A percentile compares a stretch with the other conserved stretches of the same genome.
These are phyloP conservation scores for Gossypium trilobum DNA, from an alignment of 441 rosid genomes.

Conservation along the genomic window DNA sequence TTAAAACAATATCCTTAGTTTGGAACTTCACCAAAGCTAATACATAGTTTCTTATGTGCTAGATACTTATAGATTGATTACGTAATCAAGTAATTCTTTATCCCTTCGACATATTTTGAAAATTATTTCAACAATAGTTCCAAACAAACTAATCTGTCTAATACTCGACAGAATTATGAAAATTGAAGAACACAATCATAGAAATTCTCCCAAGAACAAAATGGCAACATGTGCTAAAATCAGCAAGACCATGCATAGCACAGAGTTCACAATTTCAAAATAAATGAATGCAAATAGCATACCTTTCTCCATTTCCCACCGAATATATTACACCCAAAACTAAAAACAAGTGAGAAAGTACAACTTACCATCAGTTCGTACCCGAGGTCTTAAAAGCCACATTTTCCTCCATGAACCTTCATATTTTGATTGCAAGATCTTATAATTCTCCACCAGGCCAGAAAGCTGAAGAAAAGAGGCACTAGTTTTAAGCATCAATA, in stretches of 20 bases:
- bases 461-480: constrained; percentile 34
- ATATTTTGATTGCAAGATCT: constrained; percentile 62
- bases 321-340: background rate
- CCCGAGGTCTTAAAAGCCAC: constrained; percentile 88
- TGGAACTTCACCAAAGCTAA: constrained; percentile 1
- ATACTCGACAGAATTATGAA: background rate
- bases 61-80: background rate
- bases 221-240: background rate
- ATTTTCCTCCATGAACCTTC: constrained; percentile 94
- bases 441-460: constrained; percentile 76
- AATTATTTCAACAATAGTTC: background rate
- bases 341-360: background rate
- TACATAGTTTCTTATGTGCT: background rate
- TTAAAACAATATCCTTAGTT: background rate
- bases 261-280: background rate
- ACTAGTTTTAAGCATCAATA: background rate
- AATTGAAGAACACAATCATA: background rate
- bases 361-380: constrained; percentile 72
- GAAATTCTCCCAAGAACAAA: background rate
- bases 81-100: background rate
- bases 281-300: background rate
- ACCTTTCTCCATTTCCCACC: background rate
- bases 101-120: background rate
- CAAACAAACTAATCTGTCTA: background rate
- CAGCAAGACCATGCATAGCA: background rate